Base-by-base conservation (phyloP, 805 yeast species). In the Saturnispora besseyi region DNA sequence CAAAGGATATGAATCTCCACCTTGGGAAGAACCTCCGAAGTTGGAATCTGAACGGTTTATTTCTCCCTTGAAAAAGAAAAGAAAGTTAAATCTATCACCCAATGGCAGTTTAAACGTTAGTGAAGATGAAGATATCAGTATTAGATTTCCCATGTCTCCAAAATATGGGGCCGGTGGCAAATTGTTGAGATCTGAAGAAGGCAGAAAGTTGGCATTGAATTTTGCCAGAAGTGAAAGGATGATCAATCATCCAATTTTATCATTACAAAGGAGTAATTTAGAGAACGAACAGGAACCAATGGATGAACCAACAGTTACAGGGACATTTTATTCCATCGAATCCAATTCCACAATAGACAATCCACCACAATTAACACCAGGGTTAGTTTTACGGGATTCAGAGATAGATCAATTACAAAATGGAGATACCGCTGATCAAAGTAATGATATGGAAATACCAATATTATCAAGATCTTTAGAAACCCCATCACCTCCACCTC, bases 141-240 rank as follows among this genome's bases (percentile, higher is more conserved):
- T 57, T n/a, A 50, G 78, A 49, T 75, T 75, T 52, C 79, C 79
- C 2, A 62, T 66, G 42, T 74, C 78, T 0, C 77, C 79, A 2
- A 69, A 68, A 40, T 73, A 70, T 51, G 71, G 72, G 0, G 72
- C 68, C 0, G 70, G 69, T 15, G 73, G 72, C 0, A 57, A 55
- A 18, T 53, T 69, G 11, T 50, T 68, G 11, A 56, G 69, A 8
- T 62, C 67, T 0, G 49, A 50, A 13, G 51, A 52, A 40, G 66
- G 68, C 1, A 55, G 59, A 30, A 58, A 57, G 33, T 43, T 57
- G 7, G 64, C 64, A 2, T 54, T 62, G 34, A 55, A 62, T 37
- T 62, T 55, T 56, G 65, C 63, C 8, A 48, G 57, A 31, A 54
- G 59, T 4, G 62, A 61, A 45, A 50, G 59, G 48, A 53, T 55